Base-by-base conservation (phyloP, 2,329 filamentous ascomycete genomes). In the Verticillium zaregamsianum region DNA sequence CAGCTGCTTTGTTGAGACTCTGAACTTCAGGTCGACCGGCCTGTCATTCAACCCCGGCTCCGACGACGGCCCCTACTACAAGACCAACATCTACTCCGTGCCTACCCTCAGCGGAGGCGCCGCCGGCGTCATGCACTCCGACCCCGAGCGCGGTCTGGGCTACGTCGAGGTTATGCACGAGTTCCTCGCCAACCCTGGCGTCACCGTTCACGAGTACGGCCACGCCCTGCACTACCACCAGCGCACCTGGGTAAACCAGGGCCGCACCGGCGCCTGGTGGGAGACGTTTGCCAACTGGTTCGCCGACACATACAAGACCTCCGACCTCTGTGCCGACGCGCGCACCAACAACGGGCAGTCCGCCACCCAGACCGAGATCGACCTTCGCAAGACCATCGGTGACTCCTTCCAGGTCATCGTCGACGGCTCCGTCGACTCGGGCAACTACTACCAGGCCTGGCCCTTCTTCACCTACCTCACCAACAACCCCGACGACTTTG, bases 381-480 rank as follows among this genome's bases (percentile, higher is more conserved):
- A 80, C 23, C 71, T 80, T 0, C 69, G 70, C 33, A 82, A 80
- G 66, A 72, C 79, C n/a, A 77, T 83, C 6, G 73, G 78, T 0
- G 76, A 82, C 63, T 78, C 79, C 3, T 77, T 74, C 68, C 80
- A 81, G 63, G 77, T 80, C 28, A 72, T 83, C 4, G 79, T 83
- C 3, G 81, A 83, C 55, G 80, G 77, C 3, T 72, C 75, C 0
- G 63, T 66, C 0, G 68, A 70, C 35, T 69, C 72, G 2, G 80
- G 76, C 14, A 83, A 83, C 69, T 79, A 82, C 67, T 83, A 84
- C 70, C 73, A 82, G 63, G 77, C 80, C 3, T 84, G 79, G 79
- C 81, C 81, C 0, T 81, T 83, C 64, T 67, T 83, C 35, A 69
- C 76, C 1, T 83, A 81, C 67, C 68, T 83, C 59, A 77, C 77